These are phyloP conservation scores for Alternaria sp. DNA, from an alignment of 2,329 filamentous ascomycete species.

Conservation along the genomic window DNA sequence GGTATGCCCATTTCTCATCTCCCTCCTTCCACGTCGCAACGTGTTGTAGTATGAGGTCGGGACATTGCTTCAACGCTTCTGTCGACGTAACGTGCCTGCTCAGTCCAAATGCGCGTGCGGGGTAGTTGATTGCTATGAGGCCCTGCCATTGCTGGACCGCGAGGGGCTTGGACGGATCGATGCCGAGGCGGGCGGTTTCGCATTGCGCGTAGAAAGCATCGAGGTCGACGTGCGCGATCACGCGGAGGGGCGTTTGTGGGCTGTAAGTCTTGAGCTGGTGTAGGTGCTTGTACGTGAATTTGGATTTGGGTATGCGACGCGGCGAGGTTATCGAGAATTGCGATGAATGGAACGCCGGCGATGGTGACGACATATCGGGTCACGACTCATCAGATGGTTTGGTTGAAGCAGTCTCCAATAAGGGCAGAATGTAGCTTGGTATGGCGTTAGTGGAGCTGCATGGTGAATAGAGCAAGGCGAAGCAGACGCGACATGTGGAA, in stretches of 20 bases:
- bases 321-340: conserved; percentile 52
- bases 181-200: conserved; percentile 85
- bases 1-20: conserved; percentile 90
- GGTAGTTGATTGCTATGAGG: conserved; percentile 95
- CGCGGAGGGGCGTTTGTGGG: conserved; percentile 78
- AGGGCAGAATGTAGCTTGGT: neutral
- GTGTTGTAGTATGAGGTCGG: conserved; percentile 84
- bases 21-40: conserved; percentile 95
- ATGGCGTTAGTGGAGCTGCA: neutral
- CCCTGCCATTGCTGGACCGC: conserved; percentile 97
- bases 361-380: conserved; percentile 58
- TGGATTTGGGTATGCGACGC: conserved; percentile 63
- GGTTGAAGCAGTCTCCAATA: neutral
- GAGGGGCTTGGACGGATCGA: conserved; percentile 78
- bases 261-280: conserved; percentile 76
- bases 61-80: conserved; percentile 88
- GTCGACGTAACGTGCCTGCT: conserved; percentile 77
- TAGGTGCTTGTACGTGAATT: conserved; percentile 86
- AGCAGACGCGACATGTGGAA: conserved; percentile 13
- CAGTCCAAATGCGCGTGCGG: conserved; percentile 82
- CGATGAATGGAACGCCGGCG: conserved; percentile 58
- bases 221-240: conserved; percentile 90
- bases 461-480: conserved; percentile 9
- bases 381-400: conserved; percentile 5
- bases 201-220: conserved; percentile 97